Evolutionary conservation across 148 eudicot species (phyloP).

Genomic region (Persicaria tinctoria): DNA sequence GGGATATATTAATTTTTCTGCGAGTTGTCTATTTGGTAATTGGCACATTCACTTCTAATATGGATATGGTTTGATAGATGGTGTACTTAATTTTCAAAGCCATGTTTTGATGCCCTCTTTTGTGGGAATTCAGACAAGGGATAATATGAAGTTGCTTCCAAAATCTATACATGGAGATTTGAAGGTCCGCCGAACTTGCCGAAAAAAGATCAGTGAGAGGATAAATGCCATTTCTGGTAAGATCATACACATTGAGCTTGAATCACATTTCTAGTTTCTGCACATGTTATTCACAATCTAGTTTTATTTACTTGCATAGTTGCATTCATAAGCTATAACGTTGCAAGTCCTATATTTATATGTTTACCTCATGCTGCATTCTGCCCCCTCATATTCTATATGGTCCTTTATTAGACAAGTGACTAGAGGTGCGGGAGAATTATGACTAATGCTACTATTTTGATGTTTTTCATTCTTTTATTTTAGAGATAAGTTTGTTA

Average conservation of each 20-base stretch:
- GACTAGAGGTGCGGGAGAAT: neutral
- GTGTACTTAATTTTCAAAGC: neutral
- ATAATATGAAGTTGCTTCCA: slow-evolving; percentile 61
- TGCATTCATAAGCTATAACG: neutral
- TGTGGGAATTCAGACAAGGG: slow-evolving; percentile 54
- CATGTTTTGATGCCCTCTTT: neutral
- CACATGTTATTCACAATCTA: neutral
- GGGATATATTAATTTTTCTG: neutral
- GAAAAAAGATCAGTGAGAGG: slow-evolving; percentile 76
- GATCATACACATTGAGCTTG: slow-evolving; percentile 1
- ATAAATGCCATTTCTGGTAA: slow-evolving; percentile 63
- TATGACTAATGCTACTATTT: neutral
- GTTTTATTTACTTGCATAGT: neutral
- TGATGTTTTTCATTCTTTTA: neutral
- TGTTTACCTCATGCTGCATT: neutral
- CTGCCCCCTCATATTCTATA: neutral
- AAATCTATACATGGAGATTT: slow-evolving; percentile 39
- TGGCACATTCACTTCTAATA: neutral
- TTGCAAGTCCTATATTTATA: neutral
- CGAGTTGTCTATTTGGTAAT: neutral
- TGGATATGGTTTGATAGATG: neutral
- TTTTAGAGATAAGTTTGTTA: neutral
- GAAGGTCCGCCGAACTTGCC: slow-evolving; percentile 57
- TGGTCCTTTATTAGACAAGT: neutral
- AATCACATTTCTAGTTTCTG: neutral